Percentiles rank a stretch among this genome's conserved stretches.
These are phyloP conservation scores for Canavalia gladiata DNA, from an alignment of 306 rosid species.

Conservation along the genomic window DNA sequence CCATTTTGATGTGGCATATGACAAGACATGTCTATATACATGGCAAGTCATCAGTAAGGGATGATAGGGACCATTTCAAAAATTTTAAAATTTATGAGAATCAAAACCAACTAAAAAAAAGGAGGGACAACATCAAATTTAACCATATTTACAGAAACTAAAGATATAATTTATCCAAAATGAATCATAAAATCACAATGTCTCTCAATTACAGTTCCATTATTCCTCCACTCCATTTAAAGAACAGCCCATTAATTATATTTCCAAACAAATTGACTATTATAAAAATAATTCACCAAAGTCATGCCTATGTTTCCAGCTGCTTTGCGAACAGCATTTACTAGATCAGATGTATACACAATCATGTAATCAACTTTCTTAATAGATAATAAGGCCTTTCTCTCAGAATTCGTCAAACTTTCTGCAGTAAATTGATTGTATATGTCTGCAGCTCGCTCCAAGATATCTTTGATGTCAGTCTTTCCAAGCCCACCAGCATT, in stretches of 20 bases:
- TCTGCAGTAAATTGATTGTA: constrained; percentile 73
- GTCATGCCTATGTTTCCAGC: constrained; percentile 83
- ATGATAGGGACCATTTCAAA: too few species aligned
- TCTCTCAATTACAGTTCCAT: constrained; percentile 28
- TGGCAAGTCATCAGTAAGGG: too few species aligned
- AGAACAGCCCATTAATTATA: constrained; percentile 32
- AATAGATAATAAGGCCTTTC: constrained; percentile 60
- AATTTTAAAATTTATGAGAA: too few species aligned
- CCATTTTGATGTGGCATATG: too few species aligned
- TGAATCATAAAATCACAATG: neutral
- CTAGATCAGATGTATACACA: constrained; percentile 87
- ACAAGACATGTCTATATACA: too few species aligned
- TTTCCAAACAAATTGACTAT: constrained; percentile 34
- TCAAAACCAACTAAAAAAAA: too few species aligned
- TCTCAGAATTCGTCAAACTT: constrained; percentile 59
- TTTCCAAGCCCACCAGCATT: constrained; percentile 94
- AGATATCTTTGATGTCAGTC: constrained; percentile 86
- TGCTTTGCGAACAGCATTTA: constrained; percentile 86
- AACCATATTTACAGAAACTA: too few species aligned
- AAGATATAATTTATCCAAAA: neutral
- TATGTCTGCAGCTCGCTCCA: constrained; percentile 84
- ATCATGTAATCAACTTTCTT: constrained; percentile 83
- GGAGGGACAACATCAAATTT: too few species aligned
- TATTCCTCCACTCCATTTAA: constrained; percentile 30
- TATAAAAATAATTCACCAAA: constrained; percentile 48